Base-by-base conservation (phyloP, 2,329 filamentous ascomycete species). In the Cordyceps militaris region DNA sequence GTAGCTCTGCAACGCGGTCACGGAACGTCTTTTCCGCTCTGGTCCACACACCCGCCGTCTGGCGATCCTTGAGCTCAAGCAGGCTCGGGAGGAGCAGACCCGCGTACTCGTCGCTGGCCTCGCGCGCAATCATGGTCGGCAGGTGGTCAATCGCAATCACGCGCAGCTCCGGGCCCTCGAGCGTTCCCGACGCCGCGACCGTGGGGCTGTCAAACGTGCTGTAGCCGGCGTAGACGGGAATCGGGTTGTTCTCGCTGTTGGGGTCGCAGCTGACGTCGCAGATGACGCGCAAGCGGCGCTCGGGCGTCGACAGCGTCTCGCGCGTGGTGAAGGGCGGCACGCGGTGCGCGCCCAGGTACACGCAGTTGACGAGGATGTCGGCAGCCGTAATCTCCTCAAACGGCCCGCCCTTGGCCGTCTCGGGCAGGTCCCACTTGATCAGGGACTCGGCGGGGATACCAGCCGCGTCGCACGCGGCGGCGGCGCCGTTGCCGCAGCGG, bases 111-210 rank as follows among this genome's bases (percentile, higher is more conserved):
- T 96, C 91, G 38, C 84, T 89, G 23, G 89, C 85, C 74, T 96
- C 91, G 58, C 91, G 79, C 1, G 91, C 88, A 38, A 96, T 79
- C 60, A 96, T 79, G 56, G 83, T 87, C 5, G 89, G 89, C 58
- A 92, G 78, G 69, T 93, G 89, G 70, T 92, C 88, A 67, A 93
- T 92, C 67, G 84, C 87, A 72, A 96, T 94, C 63, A 96, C 87
- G 52, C 82, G 85, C 61, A 96, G 73, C 11, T 82, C 78, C 0
- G 86, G 83, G 52, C 76, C 76, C 44, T 73, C 66, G 71, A 79
- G 66, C 74, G 80, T 56, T 78, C 81, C 70, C 44, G 84, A 75
- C 28, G 92, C 86, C 1, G 84, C 80, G 0, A 93, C 84, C 1
- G 90, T 95, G 21, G 91, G 91, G 69, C 88, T 85, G 68, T 83